phyloP scores from a whole-genome alignment of 805 yeast genomes.

The Yamadazyma endophytica region DNA sequence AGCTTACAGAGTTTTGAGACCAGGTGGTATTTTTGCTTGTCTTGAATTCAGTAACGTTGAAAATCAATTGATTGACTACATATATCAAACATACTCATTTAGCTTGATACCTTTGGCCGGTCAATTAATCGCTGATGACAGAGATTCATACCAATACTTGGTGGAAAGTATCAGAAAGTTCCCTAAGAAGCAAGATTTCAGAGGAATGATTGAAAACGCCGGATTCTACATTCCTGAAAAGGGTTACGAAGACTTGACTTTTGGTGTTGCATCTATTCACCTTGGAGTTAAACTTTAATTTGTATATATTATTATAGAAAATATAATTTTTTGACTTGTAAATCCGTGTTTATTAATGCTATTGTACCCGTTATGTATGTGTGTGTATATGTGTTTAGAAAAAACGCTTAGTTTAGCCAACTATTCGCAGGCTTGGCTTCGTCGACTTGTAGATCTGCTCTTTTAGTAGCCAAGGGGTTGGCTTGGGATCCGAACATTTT shows the following conservation, averaged over 20 bases:
- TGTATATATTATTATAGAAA: too few species aligned
- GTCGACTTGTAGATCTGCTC: constrained; percentile 30
- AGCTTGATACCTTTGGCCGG: constrained; percentile 91
- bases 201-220: constrained; percentile 87
- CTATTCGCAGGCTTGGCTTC: too few species aligned
- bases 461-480: constrained; percentile 12
- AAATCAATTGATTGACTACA: constrained; percentile 66
- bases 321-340: too few species aligned
- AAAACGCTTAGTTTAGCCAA: too few species aligned
- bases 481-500: constrained; percentile 21
- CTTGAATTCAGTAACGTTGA: constrained; percentile 91
- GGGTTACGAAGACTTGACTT: constrained; percentile 91
- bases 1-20: constrained; percentile 93
- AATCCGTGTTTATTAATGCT: too few species aligned
- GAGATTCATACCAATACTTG: constrained; percentile 92
- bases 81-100: constrained; percentile 86
- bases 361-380: too few species aligned
- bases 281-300: constrained; percentile 88
- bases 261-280: constrained; percentile 95
- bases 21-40: constrained; percentile 97
- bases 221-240: constrained; percentile 84
- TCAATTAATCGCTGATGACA: constrained; percentile 89
- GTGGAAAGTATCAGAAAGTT: constrained; percentile 91
- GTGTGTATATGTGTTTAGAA: too few species aligned
- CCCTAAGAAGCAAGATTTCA: constrained; percentile 89